Evolutionary conservation across 768 basidiomycete genomes (phyloP).

Genomic region (Kockovaella imperatae): DNA sequence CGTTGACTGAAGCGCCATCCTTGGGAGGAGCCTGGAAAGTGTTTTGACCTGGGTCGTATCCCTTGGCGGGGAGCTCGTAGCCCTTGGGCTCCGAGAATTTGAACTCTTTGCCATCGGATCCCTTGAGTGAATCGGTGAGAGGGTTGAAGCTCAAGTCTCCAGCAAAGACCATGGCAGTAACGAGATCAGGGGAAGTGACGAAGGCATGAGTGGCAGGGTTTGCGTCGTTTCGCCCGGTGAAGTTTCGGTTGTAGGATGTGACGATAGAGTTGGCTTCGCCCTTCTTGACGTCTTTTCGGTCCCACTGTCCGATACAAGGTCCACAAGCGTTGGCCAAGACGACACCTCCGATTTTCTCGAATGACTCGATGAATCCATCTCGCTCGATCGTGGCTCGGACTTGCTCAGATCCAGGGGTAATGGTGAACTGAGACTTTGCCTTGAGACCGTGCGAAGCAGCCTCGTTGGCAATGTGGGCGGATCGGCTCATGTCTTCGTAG

Average conservation of each 20-base stretch:
- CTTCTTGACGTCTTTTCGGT: conserved; percentile 89
- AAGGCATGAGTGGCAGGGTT: conserved; percentile 85
- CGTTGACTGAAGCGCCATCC: conserved; percentile 72
- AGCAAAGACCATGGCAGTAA: conserved; percentile 92
- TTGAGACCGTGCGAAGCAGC: conserved; percentile 76
- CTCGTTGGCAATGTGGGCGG: conserved; percentile 83
- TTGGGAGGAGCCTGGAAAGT: conserved; percentile 90
- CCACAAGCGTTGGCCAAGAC: conserved; percentile 97
- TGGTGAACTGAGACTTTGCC: conserved; percentile 87
- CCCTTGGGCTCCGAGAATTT: conserved; percentile 85
- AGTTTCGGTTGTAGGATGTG: conserved; percentile 99
- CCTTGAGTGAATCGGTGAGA: conserved; percentile 74
- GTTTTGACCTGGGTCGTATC: conserved; percentile 92
- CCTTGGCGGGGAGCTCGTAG: conserved; percentile 81
- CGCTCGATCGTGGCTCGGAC: conserved; percentile 93
- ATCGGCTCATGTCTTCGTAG: conserved; percentile 98
- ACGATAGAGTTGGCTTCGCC: conserved; percentile 95
- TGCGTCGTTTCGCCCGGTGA: conserved; percentile 97
- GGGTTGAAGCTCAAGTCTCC: conserved; percentile 94
- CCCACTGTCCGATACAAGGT: conserved; percentile 99
- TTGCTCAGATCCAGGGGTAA: conserved; percentile 96
- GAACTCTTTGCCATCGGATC: conserved; percentile 89
- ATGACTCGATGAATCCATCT: conserved; percentile 80
- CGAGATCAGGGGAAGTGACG: conserved; percentile 51
- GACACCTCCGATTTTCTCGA: conserved; percentile 78